phyloP scores from a whole-genome alignment of 2,329 filamentous ascomycete genomes.

The Neophaeococcomyces mojaviensis region DNA sequence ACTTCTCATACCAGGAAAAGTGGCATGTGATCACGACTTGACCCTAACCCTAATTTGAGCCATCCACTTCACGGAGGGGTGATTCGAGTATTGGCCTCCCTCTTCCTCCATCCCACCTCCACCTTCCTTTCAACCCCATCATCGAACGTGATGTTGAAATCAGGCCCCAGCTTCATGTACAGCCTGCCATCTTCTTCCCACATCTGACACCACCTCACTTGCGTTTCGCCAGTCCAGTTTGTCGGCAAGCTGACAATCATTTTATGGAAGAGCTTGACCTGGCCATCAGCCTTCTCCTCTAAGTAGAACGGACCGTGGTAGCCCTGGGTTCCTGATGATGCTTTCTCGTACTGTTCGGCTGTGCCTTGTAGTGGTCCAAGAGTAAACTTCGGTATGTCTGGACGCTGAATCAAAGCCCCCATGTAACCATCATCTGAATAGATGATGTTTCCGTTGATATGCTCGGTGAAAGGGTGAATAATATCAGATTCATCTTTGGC shows the following conservation, averaged over 20 bases:
- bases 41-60: too few relatives aligned
- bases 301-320: constrained; percentile 16
- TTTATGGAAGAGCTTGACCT: constrained; percentile 11
- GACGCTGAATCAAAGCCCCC: constrained; percentile 13
- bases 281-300: constrained; percentile 9
- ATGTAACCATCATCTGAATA: constrained; percentile 16
- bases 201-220: constrained; percentile 12
- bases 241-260: constrained; percentile 12
- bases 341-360: constrained; percentile 8
- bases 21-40: too few relatives aligned
- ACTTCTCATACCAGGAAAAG: too few relatives aligned
- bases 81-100: not conserved
- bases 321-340: constrained; percentile 12
- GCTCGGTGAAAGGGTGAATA: constrained; percentile 12
- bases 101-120: not conserved
- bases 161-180: constrained; percentile 11
- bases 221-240: constrained; percentile 13
- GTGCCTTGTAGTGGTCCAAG: constrained; percentile 8
- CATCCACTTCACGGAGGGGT: too few relatives aligned
- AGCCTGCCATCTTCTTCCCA: constrained; percentile 9
- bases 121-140: not conserved
- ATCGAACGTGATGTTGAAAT: not conserved
- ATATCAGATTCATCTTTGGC: constrained; percentile 9
- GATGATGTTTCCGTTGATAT: constrained; percentile 16
- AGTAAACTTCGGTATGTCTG: constrained; percentile 9